Percentiles rank a stretch among this genome's conserved stretches.
Conservation (phyloP, 805 yeast genomes). For the Hanseniaspora clermontiae region DNA sequence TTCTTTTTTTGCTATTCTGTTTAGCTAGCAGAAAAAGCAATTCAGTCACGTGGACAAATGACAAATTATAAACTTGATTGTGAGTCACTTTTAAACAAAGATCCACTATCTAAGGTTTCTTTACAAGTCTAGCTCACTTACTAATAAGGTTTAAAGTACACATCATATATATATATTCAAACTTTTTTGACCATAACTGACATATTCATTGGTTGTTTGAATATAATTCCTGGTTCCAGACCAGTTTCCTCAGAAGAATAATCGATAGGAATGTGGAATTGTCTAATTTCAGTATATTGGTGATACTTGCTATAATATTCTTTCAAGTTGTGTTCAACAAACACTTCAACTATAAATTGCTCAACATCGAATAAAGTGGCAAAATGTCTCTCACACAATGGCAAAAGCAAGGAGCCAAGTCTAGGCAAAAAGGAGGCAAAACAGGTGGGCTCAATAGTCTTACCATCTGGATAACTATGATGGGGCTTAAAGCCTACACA, state of each 20-base stretch:
- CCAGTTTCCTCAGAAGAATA: constrained; percentile 18
- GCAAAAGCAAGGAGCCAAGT: constrained; percentile 16
- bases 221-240: constrained; percentile 30
- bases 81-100: neutral
- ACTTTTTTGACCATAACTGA: constrained; percentile 19
- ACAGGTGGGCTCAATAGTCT: constrained; percentile 36
- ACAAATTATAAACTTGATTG: too few species aligned
- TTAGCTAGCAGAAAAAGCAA: constrained; percentile 2
- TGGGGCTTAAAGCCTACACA: constrained; percentile 29
- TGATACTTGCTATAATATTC: constrained; percentile 33
- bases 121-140: neutral
- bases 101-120: neutral
- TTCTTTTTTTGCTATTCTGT: neutral
- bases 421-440: constrained; percentile 35
- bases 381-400: constrained; percentile 21
- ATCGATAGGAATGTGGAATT: constrained; percentile 21
- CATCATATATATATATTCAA: neutral
- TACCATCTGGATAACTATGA: constrained; percentile 13
- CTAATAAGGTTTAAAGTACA: neutral
- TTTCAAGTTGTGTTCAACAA: constrained; percentile 39
- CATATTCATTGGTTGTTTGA: constrained; percentile 33
- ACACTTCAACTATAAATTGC: constrained; percentile 28
- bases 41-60: neutral
- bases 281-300: constrained; percentile 27
- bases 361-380: constrained; percentile 28